Evolutionary conservation across 1,139 yeast genomes (phyloP).

Genomic region (Kluyveromyces sp.): DNA sequence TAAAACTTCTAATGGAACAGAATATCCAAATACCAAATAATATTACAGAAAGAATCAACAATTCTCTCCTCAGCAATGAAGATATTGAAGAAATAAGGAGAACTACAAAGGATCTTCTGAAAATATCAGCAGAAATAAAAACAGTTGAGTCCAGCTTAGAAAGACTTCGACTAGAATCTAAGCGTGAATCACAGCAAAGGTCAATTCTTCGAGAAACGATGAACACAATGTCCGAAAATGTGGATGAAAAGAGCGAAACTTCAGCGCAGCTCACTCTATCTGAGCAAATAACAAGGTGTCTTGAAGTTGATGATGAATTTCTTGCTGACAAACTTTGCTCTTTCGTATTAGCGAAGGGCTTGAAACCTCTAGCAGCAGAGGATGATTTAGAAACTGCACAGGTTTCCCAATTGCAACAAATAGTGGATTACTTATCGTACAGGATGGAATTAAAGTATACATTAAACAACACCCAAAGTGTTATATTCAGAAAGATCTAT

Average conservation of each 20-base stretch:
- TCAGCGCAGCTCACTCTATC: neutral
- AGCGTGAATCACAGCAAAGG: neutral
- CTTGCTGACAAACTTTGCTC: neutral
- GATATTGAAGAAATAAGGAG: neutral
- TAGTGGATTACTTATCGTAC: slow-evolving; percentile 14
- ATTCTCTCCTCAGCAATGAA: neutral
- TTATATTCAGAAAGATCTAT: slow-evolving; percentile 13
- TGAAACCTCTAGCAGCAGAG: neutral
- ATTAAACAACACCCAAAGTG: slow-evolving; percentile 23
- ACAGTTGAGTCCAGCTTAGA: neutral
- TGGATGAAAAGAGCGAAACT: neutral
- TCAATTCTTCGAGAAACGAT: neutral
- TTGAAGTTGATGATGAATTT: neutral
- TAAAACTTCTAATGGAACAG: neutral
- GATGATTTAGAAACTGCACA: neutral
- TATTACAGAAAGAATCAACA: neutral
- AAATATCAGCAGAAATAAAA: neutral
- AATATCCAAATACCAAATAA: neutral
- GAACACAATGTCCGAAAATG: neutral
- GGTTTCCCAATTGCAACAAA: slow-evolving; percentile 4
- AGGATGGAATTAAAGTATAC: slow-evolving; percentile 12
- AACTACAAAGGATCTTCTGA: neutral
- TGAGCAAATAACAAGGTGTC: neutral
- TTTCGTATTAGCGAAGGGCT: neutral
- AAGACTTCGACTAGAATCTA: neutral